Conservation (phyloP, 225 moss, liverwort and hornwort species). For the Rhytidiadelphus loreus region DNA sequence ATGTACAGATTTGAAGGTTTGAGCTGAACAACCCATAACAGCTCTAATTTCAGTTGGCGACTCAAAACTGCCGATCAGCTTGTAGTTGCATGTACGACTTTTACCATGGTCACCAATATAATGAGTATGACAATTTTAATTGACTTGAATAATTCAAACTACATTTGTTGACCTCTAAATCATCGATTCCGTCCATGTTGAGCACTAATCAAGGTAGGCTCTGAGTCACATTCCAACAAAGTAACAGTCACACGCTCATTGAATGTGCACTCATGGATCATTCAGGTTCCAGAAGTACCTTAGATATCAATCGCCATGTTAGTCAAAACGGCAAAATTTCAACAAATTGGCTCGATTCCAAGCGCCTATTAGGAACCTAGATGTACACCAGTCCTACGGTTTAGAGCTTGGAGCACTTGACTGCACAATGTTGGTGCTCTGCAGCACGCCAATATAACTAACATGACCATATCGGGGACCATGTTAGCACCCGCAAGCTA, state of each 20-base stretch:
- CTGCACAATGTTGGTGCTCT: background rate
- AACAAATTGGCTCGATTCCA: background rate
- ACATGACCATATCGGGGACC: background rate
- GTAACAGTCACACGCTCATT: slow-evolving; percentile 10
- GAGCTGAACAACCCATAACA: background rate
- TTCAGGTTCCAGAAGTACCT: background rate
- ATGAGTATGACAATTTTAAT: background rate
- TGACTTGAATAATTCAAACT: background rate
- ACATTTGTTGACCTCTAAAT: background rate
- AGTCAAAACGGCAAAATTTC: background rate
- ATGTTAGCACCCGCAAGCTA: background rate
- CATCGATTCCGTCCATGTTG: background rate
- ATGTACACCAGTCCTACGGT: background rate
- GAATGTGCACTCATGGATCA: slow-evolving; percentile 12
- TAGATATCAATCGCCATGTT: background rate
- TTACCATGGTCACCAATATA: background rate
- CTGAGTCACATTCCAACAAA: slow-evolving; percentile 1
- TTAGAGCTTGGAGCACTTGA: background rate
- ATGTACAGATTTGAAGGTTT: background rate
- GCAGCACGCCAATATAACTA: background rate
- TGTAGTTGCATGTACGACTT: background rate
- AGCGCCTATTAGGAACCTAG: no score
- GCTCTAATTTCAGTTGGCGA: background rate
- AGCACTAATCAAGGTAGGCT: slow-evolving; percentile 8
- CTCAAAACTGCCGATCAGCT: background rate